These are phyloP conservation scores for Uronychia setigera DNA, from an alignment of 73 alveolate genomes.

Conservation along the genomic window DNA sequence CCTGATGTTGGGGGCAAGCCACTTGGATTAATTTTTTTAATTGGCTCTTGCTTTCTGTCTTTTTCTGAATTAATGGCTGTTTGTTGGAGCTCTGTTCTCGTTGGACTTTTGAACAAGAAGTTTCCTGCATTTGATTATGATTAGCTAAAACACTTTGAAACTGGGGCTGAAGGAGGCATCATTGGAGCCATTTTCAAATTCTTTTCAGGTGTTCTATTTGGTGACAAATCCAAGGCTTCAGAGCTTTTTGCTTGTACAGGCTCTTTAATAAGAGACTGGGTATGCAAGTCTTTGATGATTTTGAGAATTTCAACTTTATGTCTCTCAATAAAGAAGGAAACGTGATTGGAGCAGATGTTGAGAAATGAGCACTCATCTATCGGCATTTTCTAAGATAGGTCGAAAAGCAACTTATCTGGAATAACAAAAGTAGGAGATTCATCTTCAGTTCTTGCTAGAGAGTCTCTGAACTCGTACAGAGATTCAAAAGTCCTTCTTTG, in stretches of 20 bases:
- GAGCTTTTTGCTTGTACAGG: neutral
- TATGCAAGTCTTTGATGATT: neutral
- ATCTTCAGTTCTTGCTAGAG: neutral
- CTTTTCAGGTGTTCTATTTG: neutral
- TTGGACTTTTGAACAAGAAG: neutral
- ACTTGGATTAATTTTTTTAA: no score
- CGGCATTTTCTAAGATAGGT: neutral
- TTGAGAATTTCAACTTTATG: neutral
- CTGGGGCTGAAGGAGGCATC: conserved; percentile 1
- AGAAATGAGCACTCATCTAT: neutral
- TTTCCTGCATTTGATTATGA: neutral
- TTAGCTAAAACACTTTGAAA: neutral
- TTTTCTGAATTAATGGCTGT: neutral
- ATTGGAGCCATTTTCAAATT: neutral
- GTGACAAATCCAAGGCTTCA: neutral
- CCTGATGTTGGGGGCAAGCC: no score
- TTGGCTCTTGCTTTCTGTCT: neutral
- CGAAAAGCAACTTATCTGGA: neutral
- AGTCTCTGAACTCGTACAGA: neutral
- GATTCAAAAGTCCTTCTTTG: neutral
- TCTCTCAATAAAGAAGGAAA: neutral
- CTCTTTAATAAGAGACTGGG: no score
- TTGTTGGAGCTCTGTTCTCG: neutral
- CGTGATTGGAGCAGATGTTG: neutral
- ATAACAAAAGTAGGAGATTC: neutral